Base-by-base conservation (phyloP, 306 rosid species). In the Vicia faba region DNA sequence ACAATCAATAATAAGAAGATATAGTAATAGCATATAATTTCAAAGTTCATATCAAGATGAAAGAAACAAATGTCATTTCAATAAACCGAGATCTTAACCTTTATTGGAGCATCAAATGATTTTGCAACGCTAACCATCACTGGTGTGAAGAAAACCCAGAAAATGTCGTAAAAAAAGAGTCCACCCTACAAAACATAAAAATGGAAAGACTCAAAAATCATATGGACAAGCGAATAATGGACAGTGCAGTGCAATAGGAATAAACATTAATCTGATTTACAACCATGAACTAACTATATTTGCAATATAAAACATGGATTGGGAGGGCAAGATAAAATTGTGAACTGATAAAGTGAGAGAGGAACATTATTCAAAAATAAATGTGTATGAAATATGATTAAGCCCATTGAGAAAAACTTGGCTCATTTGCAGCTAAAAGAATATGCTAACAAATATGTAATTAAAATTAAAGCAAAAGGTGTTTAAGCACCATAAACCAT, bases 101-200 rank as follows among this genome's bases (percentile, higher is more conserved):
- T 91, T 72, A 88, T 91, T 15, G 97, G 96, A 60, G 96, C 96
- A 55, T 88, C 96, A 64, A 91, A 91, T 68, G 97, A 91, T 80
- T 91, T 95, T 26, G 99, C 99, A 62, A 95, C 99, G 74, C 99
- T 95, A 62, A 95, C 99, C 99, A 95, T 95, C 70, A 95, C 99
- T 3, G 99, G 99, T 23, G 97, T 95, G 82, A 95, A 95, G 92
- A 95, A 95, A 71, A 95, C 99, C 99, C 99, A 95, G 89, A 91
- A 91, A 68, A 91, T 88, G 81, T 91, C 93, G 31, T 91, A 91
- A 12, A 91, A 84, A 54, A 91, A 88, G 26, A 91, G 93, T 38
- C 97, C 96, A 62, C 82, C 88, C 96, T 86, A 82, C 67, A 71
- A 49, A 25, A 33, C 46, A 73, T 15, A 76, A 59, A 26, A 26